Percentiles rank a stretch among this genome's conserved stretches.
Conservation (phyloP, 1,284 basidiomycete genomes). For the Tranzscheliella williamsii region DNA sequence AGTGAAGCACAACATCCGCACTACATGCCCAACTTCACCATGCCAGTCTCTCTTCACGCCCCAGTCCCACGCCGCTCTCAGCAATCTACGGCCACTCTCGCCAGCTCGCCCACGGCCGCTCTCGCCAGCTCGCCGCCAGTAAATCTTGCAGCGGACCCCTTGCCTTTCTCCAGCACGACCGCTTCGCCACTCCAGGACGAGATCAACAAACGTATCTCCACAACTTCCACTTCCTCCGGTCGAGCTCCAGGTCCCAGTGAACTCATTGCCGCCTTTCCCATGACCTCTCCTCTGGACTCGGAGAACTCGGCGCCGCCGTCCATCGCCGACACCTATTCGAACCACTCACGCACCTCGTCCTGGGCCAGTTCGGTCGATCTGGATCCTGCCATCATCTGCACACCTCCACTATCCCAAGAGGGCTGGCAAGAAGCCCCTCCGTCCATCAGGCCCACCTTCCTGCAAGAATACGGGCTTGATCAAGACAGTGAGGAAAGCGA, state of each 20-base stretch:
- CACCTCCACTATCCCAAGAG: constrained; percentile 17
- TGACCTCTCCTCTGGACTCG: constrained; percentile 3
- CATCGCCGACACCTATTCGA: constrained; percentile 27
- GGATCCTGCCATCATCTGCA: constrained; percentile 31
- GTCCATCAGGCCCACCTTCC: constrained; percentile 14
- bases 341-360: constrained; percentile 16
- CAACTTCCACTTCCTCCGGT: constrained; percentile 13
- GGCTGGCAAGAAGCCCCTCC: constrained; percentile 9
- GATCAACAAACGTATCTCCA: constrained; percentile 21
- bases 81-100: too few relatives aligned
- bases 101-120: too few relatives aligned
- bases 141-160: too few relatives aligned
- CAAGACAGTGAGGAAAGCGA: constrained; percentile 35
- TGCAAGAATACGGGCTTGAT: constrained; percentile 23
- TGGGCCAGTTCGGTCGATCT: constrained; percentile 34
- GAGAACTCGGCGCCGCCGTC: constrained; percentile 9
- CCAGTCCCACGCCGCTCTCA: too few relatives aligned
- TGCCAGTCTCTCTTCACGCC: too few relatives aligned
- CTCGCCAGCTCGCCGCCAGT: too few relatives aligned
- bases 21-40: too few relatives aligned
- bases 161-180: neutral
- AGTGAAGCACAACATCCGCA: too few relatives aligned
- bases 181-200: constrained; percentile 16
- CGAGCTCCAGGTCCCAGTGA: constrained; percentile 31
- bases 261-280: constrained; percentile 2